Evolutionary conservation across 2,329 filamentous ascomycete species (phyloP).

Genomic region (Xylariales sp.): DNA sequence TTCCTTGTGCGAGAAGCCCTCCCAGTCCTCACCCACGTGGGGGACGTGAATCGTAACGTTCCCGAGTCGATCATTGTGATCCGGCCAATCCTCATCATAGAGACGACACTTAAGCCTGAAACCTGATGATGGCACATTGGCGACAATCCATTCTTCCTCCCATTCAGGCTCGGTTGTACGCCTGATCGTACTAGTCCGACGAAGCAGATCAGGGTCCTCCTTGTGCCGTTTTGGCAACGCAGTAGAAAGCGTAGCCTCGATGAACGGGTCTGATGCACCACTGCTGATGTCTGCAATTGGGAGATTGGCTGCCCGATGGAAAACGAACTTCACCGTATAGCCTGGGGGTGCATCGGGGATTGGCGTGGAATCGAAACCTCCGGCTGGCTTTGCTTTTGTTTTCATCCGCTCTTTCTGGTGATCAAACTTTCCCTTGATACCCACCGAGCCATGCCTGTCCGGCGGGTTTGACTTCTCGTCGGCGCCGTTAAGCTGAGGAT

Average conservation of each 20-base stretch:
- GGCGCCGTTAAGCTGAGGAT: slow-evolving; percentile 9
- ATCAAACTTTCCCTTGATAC: slow-evolving; percentile 29
- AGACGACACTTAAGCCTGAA: slow-evolving; percentile 82
- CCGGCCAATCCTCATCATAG: slow-evolving; percentile 84
- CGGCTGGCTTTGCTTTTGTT: slow-evolving; percentile 52
- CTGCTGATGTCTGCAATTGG: slow-evolving; percentile 76
- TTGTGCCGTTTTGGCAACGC: slow-evolving; percentile 72
- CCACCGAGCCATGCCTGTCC: slow-evolving; percentile 11
- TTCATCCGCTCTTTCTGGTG: slow-evolving; percentile 34
- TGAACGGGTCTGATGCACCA: slow-evolving; percentile 77
- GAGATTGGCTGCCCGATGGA: slow-evolving; percentile 76
- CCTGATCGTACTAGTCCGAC: slow-evolving; percentile 73
- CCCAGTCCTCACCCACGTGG: slow-evolving; percentile 60
- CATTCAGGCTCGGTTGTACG: slow-evolving; percentile 70
- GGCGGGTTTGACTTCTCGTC: slow-evolving; percentile 13
- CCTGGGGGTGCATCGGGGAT: slow-evolving; percentile 70
- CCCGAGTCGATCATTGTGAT: slow-evolving; percentile 82
- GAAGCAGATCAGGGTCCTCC: slow-evolving; percentile 71
- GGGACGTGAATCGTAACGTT: slow-evolving; percentile 71
- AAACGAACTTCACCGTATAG: slow-evolving; percentile 80
- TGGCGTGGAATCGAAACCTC: slow-evolving; percentile 76
- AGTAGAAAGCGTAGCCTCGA: slow-evolving; percentile 70
- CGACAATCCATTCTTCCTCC: slow-evolving; percentile 83
- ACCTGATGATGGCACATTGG: slow-evolving; percentile 75
- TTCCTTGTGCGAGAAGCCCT: slow-evolving; percentile 55